Conservation (phyloP, 2,329 filamentous ascomycete genomes). For the Pseudogymnoascus sp. region DNA sequence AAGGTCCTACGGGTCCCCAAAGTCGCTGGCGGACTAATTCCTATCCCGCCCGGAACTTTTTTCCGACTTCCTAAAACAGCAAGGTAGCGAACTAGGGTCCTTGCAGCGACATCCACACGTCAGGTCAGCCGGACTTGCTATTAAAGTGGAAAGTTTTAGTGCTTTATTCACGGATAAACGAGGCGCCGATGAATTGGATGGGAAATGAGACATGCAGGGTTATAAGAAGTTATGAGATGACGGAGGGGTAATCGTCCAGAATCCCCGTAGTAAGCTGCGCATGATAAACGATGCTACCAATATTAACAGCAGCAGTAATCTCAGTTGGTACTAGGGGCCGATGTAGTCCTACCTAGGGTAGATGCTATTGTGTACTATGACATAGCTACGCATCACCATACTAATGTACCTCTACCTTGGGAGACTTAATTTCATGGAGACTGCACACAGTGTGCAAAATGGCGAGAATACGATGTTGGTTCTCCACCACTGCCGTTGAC, state of each 20-base stretch:
- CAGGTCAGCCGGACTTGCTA: neutral
- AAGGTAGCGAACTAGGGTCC: neutral
- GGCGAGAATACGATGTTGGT: neutral
- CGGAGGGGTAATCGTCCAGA: neutral
- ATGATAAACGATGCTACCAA: neutral
- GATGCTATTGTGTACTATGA: neutral
- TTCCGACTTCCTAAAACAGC: neutral
- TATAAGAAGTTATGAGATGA: neutral
- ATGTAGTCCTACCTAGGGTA: neutral
- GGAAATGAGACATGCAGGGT: constrained; percentile 1
- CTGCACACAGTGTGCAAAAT: neutral
- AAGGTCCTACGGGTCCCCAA: neutral
- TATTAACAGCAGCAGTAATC: neutral
- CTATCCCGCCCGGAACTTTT: neutral
- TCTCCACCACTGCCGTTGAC: neutral
- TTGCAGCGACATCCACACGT: neutral
- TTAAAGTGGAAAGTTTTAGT: neutral
- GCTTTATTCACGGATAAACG: neutral
- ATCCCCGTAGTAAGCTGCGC: neutral
- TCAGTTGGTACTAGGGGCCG: neutral
- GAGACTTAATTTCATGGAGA: neutral
- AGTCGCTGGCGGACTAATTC: neutral
- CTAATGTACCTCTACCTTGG: neutral
- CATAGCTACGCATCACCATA: neutral
- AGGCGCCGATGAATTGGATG: neutral